These are phyloP conservation scores for Ogataea glucozyma DNA, from an alignment of 805 yeast species.

Conservation along the genomic window DNA sequence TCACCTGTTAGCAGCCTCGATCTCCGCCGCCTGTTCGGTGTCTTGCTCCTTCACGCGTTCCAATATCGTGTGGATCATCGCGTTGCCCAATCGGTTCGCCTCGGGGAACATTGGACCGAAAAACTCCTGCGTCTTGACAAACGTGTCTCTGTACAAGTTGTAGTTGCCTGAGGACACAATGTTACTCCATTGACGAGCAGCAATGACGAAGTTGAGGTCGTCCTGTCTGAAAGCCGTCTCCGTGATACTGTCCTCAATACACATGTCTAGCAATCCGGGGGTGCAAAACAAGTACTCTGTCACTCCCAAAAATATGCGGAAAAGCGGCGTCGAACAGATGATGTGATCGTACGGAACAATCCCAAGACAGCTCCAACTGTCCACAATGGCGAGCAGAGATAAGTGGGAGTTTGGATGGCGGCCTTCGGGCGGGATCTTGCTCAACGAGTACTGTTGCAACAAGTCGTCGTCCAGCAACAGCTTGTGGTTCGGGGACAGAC, in stretches of 20 bases:
- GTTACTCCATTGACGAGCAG: constrained; percentile 87
- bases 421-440: constrained; percentile 67
- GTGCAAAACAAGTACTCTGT: constrained; percentile 88
- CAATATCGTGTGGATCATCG: constrained; percentile 83
- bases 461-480: constrained; percentile 74
- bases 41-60: constrained; percentile 33
- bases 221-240: constrained; percentile 77
- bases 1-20: no score
- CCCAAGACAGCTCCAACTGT: constrained; percentile 83
- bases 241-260: constrained; percentile 68
- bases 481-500: constrained; percentile 54
- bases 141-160: constrained; percentile 65
- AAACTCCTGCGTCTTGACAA: constrained; percentile 79
- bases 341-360: constrained; percentile 96
- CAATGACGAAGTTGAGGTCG: constrained; percentile 88
- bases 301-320: constrained; percentile 91
- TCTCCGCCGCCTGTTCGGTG: no score
- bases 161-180: constrained; percentile 77
- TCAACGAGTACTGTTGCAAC: constrained; percentile 75
- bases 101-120: constrained; percentile 86
- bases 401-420: constrained; percentile 84
- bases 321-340: constrained; percentile 92
- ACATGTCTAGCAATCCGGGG: constrained; percentile 77
- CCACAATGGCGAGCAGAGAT: constrained; percentile 86
- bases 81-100: constrained; percentile 87